Conservation (phyloP, 2,329 filamentous ascomycete species). For the Aciculosporium take region DNA sequence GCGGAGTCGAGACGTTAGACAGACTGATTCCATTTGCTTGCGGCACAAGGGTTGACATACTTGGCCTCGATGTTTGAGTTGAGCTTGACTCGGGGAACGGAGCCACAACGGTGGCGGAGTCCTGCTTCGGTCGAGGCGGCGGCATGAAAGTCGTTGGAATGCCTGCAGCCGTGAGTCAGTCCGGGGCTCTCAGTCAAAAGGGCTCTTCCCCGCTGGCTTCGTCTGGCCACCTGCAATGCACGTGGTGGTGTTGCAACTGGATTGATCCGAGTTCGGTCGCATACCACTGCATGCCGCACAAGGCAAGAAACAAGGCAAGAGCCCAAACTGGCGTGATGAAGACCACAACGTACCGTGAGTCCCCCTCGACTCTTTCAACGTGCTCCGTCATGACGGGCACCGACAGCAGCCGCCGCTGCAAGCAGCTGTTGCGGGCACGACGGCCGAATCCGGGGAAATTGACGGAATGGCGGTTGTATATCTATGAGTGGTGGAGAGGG, state of each 20-base stretch:
- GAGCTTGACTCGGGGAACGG: conserved; percentile 25
- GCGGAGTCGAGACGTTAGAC: conserved; percentile 7
- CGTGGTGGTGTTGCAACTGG: neutral
- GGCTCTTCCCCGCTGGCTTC: too few relatives aligned
- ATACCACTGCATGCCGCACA: too few relatives aligned
- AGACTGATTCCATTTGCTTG: neutral
- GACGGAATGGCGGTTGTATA: neutral
- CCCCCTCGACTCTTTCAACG: conserved; percentile 4
- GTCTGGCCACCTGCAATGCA: too few relatives aligned
- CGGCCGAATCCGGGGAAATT: conserved; percentile 1
- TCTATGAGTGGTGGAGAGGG: neutral
- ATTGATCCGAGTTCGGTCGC: neutral
- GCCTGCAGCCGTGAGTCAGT: conserved; percentile 10
- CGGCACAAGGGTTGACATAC: conserved; percentile 12
- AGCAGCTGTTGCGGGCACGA: conserved; percentile 1
- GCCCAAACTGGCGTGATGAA: neutral
- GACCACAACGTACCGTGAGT: conserved; percentile 3
- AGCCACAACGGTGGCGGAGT: conserved; percentile 14
- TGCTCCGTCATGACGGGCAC: conserved; percentile 4
- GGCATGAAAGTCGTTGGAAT: conserved; percentile 14
- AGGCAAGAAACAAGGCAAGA: too few relatives aligned
- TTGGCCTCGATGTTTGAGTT: conserved; percentile 32
- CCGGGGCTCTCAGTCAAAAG: too few relatives aligned
- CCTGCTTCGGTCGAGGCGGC: conserved; percentile 24
- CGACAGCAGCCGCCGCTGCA: conserved; percentile 1